These are phyloP conservation scores for Penicillium argentinense DNA, from an alignment of 495 filamentous ascomycete species.

Conservation along the genomic window DNA sequence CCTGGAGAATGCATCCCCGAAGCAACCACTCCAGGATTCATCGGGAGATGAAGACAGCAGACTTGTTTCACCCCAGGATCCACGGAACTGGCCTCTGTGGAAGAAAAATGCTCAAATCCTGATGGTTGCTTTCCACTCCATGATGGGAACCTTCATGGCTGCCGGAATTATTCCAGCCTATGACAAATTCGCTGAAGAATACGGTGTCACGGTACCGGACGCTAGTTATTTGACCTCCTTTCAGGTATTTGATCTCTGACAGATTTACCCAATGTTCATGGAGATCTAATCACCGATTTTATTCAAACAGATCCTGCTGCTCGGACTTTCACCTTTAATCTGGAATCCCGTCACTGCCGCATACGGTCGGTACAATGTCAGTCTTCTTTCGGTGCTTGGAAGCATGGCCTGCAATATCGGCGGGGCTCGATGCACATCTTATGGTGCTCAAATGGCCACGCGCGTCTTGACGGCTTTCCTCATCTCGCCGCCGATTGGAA, in stretches of 20 bases:
- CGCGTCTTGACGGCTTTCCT: constrained; percentile 29
- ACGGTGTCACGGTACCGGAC: constrained; percentile 23
- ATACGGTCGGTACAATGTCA: constrained; percentile 33
- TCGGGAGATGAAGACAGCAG: constrained; percentile 1
- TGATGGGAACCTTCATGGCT: constrained; percentile 34
- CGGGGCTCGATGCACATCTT: constrained; percentile 28
- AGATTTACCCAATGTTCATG: too few species aligned
- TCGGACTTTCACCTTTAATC: constrained; percentile 29
- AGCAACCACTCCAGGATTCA: not conserved
- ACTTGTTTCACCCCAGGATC: constrained; percentile 18
- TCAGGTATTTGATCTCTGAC: constrained; percentile 18
- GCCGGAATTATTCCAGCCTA: constrained; percentile 35
- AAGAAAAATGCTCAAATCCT: constrained; percentile 37
- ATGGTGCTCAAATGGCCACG: constrained; percentile 29
- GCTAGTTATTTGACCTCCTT: constrained; percentile 33
- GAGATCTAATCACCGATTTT: not conserved
- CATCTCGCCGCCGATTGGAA: constrained; percentile 34
- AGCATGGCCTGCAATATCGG: constrained; percentile 39
- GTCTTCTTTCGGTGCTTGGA: constrained; percentile 29
- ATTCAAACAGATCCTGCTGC: constrained; percentile 25
- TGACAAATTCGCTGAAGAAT: constrained; percentile 27
- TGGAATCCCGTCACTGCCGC: constrained; percentile 33
- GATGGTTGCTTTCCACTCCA: constrained; percentile 39
- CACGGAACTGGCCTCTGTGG: constrained; percentile 28
- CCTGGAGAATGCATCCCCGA: constrained; percentile 14